These are phyloP conservation scores for Hortiboletus campestris DNA, from an alignment of 768 basidiomycete genomes.

Conservation along the genomic window DNA sequence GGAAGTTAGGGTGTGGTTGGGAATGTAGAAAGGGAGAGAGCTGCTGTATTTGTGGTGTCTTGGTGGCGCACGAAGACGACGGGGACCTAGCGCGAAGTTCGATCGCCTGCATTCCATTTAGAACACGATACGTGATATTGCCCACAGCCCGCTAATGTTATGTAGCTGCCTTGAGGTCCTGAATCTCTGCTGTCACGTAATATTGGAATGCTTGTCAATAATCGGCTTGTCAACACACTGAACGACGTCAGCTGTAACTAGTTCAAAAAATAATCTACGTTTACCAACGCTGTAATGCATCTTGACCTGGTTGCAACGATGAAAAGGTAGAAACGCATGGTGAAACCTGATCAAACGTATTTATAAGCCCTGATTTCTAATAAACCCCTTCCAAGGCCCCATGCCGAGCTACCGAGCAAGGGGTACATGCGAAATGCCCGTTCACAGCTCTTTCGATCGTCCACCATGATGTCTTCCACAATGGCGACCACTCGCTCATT, in stretches of 20 bases:
- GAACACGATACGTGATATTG: background rate
- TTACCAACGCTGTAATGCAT: background rate
- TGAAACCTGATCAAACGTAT: background rate
- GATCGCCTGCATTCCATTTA: background rate
- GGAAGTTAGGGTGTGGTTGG: background rate
- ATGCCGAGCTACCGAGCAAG: background rate
- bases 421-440: too few species aligned
- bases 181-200: background rate
- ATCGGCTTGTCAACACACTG: background rate
- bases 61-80: background rate
- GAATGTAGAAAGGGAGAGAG: background rate
- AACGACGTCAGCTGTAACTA: too few species aligned
- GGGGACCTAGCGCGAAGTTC: background rate
- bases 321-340: too few species aligned
- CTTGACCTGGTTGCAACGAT: background rate
- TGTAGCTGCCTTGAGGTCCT: too few species aligned
- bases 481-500: constrained; percentile 2
- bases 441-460: background rate
- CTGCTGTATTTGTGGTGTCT: background rate
- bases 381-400: background rate
- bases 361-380: constrained; percentile 11
- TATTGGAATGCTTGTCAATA: background rate
- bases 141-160: background rate
- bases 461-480: constrained; percentile 1
- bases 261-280: background rate